Evolutionary conservation across 2,329 filamentous ascomycete genomes (phyloP), one percentile per base, ranked within the genome.

Genomic region (Escovopsis sp.): DNA sequence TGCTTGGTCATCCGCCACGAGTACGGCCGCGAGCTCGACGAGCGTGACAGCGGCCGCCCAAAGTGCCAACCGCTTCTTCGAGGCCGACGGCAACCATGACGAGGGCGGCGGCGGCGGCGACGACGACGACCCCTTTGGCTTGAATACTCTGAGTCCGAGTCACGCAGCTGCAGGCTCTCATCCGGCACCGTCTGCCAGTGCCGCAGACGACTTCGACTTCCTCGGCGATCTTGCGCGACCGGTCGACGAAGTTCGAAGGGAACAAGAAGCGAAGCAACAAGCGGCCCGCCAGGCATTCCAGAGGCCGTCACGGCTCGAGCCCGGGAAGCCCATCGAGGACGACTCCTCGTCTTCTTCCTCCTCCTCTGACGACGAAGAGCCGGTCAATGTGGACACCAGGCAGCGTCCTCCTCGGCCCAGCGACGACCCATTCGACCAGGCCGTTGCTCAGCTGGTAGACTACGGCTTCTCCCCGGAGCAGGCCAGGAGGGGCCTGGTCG

Each of bases 381-480:
- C 52, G 26, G 53, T 48, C 30, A 53, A 47, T 37, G 23, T 44
- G 11, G 52, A 48, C 30, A 53, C 46, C 37, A 26, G 44, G 10
- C 50, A 53, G 38, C 51, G 53, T 37, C 47, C 46, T 11, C 49
- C 53, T 6, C 54, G 46, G 36, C 45, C 52, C 15, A 55, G 51
- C 33, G 54, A 60, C 50, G 59, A 67, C 46, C 49, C 63, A 1
- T 79, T 82, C 45, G 86, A 94, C 55, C 77, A 75, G 50, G 85
- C 87, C 9, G 75, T 96, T 26, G 85, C 85, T 9, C 86, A 96
- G 58, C 66, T 98, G 26, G 78, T 95, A 3, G 89, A 95, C 51
- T 96, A 96, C 76, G 91, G 91, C 1, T 98, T 98, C 53, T 78
- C 85, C 0, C 73, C 79, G 0, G 85, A 94, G 45, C 86, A 87